These are phyloP conservation scores for Alternaria triticina DNA, from an alignment of 2,329 filamentous ascomycete species.

Conservation along the genomic window DNA sequence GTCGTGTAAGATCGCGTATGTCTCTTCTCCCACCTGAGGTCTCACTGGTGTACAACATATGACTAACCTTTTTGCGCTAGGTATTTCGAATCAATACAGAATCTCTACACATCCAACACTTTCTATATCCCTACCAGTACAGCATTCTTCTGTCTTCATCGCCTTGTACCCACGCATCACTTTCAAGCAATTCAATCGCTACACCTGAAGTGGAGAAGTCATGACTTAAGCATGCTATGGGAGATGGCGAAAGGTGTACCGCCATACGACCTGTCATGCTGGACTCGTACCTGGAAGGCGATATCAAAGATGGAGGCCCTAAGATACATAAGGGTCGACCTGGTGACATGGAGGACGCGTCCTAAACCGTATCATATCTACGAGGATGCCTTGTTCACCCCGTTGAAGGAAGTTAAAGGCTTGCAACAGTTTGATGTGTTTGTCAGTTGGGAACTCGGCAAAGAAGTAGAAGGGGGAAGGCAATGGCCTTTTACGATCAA, in stretches of 20 bases:
- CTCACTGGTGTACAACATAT: background rate
- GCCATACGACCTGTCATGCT: background rate
- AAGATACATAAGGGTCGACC: background rate
- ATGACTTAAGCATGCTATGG: background rate
- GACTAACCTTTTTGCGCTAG: background rate
- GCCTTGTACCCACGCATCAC: background rate
- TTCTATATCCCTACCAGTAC: background rate
- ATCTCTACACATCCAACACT: background rate
- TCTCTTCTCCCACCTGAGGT: background rate
- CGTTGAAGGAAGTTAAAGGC: background rate
- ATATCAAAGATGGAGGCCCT: background rate
- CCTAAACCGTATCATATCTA: background rate
- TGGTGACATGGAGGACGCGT: background rate
- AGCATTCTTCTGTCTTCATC: background rate
- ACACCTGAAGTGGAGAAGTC: background rate
- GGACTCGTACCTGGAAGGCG: background rate
- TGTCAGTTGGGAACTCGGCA: background rate
- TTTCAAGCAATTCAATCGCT: background rate
- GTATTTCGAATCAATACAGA: background rate
- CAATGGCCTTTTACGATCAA: background rate
- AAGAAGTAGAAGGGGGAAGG: no score
- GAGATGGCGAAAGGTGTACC: background rate
- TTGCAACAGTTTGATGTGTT: background rate
- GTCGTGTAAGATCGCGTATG: background rate
- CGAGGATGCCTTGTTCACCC: background rate